These are phyloP conservation scores for Megacollybia marginata DNA, from an alignment of 768 basidiomycete genomes.

Conservation along the genomic window DNA sequence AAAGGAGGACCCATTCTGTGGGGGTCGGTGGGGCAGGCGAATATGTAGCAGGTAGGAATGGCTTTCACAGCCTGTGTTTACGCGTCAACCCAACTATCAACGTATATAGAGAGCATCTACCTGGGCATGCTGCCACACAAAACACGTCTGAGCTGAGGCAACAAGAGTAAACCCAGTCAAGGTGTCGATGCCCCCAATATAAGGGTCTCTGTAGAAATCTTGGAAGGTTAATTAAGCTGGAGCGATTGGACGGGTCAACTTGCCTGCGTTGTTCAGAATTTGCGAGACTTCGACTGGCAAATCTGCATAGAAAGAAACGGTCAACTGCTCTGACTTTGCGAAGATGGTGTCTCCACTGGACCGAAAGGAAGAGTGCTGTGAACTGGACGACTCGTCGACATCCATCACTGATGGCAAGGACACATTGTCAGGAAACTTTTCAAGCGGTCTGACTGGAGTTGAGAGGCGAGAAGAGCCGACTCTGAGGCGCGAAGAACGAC, in stretches of 20 bases:
- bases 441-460: slow-evolving; percentile 26
- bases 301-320: slow-evolving; percentile 59
- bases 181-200: slow-evolving; percentile 65
- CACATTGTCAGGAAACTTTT: slow-evolving; percentile 29
- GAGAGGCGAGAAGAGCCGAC: slow-evolving; percentile 20
- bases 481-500: slow-evolving; percentile 38
- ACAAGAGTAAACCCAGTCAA: slow-evolving; percentile 69
- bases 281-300: slow-evolving; percentile 72
- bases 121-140: slow-evolving; percentile 79
- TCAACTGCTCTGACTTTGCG: slow-evolving; percentile 68
- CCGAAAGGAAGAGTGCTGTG: slow-evolving; percentile 28
- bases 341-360: slow-evolving; percentile 40
- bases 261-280: slow-evolving; percentile 61
- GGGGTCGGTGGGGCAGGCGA: slow-evolving; percentile 54
- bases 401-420: slow-evolving; percentile 57
- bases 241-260: slow-evolving; percentile 9
- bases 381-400: slow-evolving; percentile 44
- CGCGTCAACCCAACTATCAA: slow-evolving; percentile 1
- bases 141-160: slow-evolving; percentile 65
- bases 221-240: slow-evolving; percentile 15
- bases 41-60: slow-evolving; percentile 78
- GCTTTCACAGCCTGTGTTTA: slow-evolving; percentile 48
- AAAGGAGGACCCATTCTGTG: slow-evolving; percentile 35
- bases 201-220: slow-evolving; percentile 65
- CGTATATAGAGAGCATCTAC: slow-evolving; percentile 22